These are phyloP conservation scores for Escallonia rubra DNA, from an alignment of 129 eudicot species.

Conservation along the genomic window DNA sequence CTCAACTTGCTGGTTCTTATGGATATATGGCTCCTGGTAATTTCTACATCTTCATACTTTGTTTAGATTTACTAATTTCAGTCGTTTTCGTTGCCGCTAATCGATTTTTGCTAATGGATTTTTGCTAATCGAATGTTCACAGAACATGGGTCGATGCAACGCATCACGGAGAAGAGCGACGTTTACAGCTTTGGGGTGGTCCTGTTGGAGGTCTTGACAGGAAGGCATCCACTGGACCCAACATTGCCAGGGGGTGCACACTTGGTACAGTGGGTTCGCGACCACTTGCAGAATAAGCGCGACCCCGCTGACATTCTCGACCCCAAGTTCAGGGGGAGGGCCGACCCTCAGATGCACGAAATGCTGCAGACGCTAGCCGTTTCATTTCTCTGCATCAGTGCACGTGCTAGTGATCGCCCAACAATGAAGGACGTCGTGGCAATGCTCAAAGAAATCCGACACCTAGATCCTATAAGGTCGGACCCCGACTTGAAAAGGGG, in stretches of 20 bases:
- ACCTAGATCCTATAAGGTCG: slow-evolving; percentile 41
- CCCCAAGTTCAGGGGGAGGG: slow-evolving; percentile 74
- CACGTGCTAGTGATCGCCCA: slow-evolving; percentile 81
- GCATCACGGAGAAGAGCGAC: slow-evolving; percentile 89
- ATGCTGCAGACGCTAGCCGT: slow-evolving; percentile 94
- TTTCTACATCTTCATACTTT: background rate
- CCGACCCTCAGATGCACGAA: slow-evolving; percentile 96
- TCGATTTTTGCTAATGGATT: too few relatives aligned
- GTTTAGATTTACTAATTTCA: background rate
- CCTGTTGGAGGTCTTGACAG: slow-evolving; percentile 83
- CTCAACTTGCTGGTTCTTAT: slow-evolving; percentile 91
- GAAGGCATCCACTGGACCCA: slow-evolving; percentile 98
- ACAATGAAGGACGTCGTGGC: slow-evolving; percentile 95
- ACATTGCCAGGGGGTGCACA: slow-evolving; percentile 83
- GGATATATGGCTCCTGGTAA: slow-evolving; percentile 99
- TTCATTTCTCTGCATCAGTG: slow-evolving; percentile 74
- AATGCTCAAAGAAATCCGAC: slow-evolving; percentile 83
- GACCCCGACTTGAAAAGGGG: slow-evolving; percentile 52
- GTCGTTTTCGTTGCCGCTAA: background rate
- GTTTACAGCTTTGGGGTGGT: slow-evolving; percentile 97
- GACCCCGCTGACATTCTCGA: slow-evolving; percentile 76
- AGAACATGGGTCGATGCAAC: slow-evolving; percentile 81
- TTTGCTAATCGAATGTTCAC: slow-evolving; percentile 4
- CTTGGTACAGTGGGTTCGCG: slow-evolving; percentile 92
- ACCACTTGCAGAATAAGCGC: slow-evolving; percentile 54